A percentile compares a stretch with the other conserved stretches of the same genome.
Conservation (phyloP, 495 filamentous ascomycete species). For the Apiosordaria backusii region DNA sequence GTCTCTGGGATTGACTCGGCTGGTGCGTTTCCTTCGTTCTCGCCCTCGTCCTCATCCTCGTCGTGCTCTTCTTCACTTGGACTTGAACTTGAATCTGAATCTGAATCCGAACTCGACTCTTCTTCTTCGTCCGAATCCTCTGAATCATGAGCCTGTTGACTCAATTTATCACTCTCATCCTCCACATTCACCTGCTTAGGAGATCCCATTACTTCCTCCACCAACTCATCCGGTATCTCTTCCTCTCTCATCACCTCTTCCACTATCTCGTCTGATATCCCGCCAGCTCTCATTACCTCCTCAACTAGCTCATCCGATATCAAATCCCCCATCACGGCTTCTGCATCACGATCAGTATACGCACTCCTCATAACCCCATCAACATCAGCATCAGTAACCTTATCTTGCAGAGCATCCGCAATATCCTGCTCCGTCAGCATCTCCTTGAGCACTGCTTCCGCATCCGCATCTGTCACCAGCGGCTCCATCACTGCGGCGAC, state of each 20-base stretch:
- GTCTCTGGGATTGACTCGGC: not conserved
- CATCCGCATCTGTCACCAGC: not conserved
- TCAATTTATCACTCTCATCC: not conserved
- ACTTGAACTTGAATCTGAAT: not conserved
- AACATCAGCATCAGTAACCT: not conserved
- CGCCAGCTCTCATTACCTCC: not conserved
- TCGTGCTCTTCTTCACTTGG: not conserved
- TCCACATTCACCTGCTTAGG: not conserved
- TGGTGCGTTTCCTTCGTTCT: not conserved
- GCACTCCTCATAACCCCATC: not conserved
- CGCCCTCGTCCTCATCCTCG: not conserved
- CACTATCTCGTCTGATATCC: not conserved
- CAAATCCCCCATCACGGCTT: constrained; percentile 1
- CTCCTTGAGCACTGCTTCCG: not conserved
- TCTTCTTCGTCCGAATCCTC: not conserved
- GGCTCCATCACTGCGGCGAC: not conserved
- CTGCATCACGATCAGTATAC: not conserved
- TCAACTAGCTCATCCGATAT: not conserved
- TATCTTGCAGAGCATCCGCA: not conserved
- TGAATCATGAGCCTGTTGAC: not conserved
- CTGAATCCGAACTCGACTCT: not conserved
- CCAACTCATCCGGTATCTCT: not conserved
- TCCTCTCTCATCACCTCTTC: not conserved
- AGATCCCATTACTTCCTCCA: not conserved
- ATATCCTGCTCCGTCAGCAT: not conserved